Conservation (phyloP, 2,329 filamentous ascomycete genomes). For the Phialophora expanda region DNA sequence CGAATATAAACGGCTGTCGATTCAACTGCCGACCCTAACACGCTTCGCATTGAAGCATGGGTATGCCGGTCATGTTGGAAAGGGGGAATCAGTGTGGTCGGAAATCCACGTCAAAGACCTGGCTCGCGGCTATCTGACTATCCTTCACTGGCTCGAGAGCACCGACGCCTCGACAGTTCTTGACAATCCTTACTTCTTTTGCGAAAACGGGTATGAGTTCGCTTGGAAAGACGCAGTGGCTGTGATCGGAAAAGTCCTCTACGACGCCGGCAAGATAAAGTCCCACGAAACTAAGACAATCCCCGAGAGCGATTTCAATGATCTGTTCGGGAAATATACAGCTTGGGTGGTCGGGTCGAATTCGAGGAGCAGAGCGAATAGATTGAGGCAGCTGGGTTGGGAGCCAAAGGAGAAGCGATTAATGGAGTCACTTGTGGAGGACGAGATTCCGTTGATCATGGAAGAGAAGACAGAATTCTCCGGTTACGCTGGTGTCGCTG, state of each 20-base stretch:
- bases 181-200: conserved; percentile 58
- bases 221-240: conserved; percentile 52
- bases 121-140: conserved; percentile 51
- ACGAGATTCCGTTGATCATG: conserved; percentile 45
- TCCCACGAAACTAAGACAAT: conserved; percentile 47
- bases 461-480: conserved; percentile 24
- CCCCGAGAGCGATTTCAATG: conserved; percentile 47
- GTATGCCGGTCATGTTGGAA: conserved; percentile 53
- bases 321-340: conserved; percentile 50
- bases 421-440: conserved; percentile 47
- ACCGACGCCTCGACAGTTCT: conserved; percentile 42
- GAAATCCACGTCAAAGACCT: conserved; percentile 57
- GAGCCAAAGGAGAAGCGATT: conserved; percentile 52
- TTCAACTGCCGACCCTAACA: conserved; percentile 56
- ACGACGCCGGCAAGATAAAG: conserved; percentile 48
- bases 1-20: conserved; percentile 50
- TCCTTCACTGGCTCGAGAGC: conserved; percentile 55
- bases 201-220: conserved; percentile 53
- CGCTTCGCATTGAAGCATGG: conserved; percentile 57
- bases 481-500: conserved; percentile 16
- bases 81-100: conserved; percentile 50
- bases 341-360: conserved; percentile 51
- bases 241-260: conserved; percentile 48
- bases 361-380: conserved; percentile 51
- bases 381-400: conserved; percentile 55